Evolutionary conservation across 2,329 filamentous ascomycete species (phyloP), one percentile per base, ranked within the genome.

Genomic region (Pseudogymnoascus sp.): DNA sequence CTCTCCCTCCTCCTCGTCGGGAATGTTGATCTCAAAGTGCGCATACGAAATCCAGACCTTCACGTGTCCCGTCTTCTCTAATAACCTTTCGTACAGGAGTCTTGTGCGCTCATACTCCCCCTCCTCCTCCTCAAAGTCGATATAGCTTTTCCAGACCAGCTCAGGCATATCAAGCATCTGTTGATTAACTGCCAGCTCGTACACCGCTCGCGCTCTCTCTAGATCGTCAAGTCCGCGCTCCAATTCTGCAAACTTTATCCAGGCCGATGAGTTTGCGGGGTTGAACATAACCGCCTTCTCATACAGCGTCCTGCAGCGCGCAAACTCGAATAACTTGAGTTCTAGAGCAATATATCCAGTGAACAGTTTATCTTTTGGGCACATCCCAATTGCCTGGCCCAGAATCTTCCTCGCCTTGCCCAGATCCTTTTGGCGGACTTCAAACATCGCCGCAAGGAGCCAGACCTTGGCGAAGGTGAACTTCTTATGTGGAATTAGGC

Each of bases 1-100:
- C 21, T 82, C 79, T 10, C 78, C 77, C 3, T 76, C 78, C 10
- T 81, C 86, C 11, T 80, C 83, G 63, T 96, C 92, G 49, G 92
- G 91, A 0, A 96, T 87, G 73, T 94, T 93, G 78, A 97, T 91
- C 76, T 99, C 94, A 72, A 99, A 97, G 74, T 95, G 90, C n/a
- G 94, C 94, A 77, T 93, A 99, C 74, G 90, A 93, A 75, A 94
- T 96, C 94, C 94, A 99, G 64, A 99, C 94, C 80, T 97, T 99
- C 80, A 97, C 92, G 72, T 99, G 94, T 71, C 94, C 88, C n/a
- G 94, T 96, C 85, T 95, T 97, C 71, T 91, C 81, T 45, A 99
- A 82, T 11, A 99, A 82, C 6, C 93, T 85, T 78, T 97, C 93
- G 77, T 97, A 99, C 49, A 99, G 79, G 3, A 79, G 78, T 59